A percentile compares a stretch with the other conserved stretches of the same genome.
Conservation (phyloP, 1,139 yeast species). For the Taphrina flavorubra region DNA sequence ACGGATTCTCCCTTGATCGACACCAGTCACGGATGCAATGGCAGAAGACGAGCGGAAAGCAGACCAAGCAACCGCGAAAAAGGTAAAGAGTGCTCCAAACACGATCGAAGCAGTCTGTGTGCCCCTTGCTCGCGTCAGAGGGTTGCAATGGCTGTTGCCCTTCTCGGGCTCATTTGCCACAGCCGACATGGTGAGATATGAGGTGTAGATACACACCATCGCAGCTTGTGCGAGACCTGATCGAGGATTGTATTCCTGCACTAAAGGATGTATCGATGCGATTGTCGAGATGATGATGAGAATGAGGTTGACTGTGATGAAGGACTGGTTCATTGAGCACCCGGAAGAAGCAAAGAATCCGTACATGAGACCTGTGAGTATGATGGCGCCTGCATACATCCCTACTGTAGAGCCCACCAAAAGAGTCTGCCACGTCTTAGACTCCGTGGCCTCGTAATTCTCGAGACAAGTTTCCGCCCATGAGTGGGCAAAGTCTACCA, state of each 20-base stretch:
- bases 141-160: conserved; percentile 80
- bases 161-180: conserved; percentile 92
- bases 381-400: conserved; percentile 78
- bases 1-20: conserved; percentile 35
- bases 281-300: conserved; percentile 68
- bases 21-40: conserved; percentile 45
- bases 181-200: conserved; percentile 89
- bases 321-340: conserved; percentile 88
- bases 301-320: conserved; percentile 76
- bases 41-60: conserved; percentile 95
- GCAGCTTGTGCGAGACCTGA: conserved; percentile 97
- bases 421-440: conserved; percentile 74
- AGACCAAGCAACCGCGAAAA: conserved; percentile 93
- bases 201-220: conserved; percentile 92
- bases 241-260: conserved; percentile 91
- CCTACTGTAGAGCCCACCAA: conserved; percentile 83
- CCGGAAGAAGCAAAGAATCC: conserved; percentile 81
- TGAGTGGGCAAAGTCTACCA: conserved; percentile 97
- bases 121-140: conserved; percentile 83
- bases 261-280: conserved; percentile 76
- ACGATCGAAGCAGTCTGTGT: conserved; percentile 88
- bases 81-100: conserved; percentile 90
- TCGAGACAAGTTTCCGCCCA: conserved; percentile 98
- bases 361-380: conserved; percentile 75
- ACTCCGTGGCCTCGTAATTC: conserved; percentile 85